Percentiles rank a stretch among this genome's conserved stretches.
These are phyloP conservation scores for Colletotrichum coccodes DNA, from an alignment of 2,329 filamentous ascomycete genomes.

Conservation along the genomic window DNA sequence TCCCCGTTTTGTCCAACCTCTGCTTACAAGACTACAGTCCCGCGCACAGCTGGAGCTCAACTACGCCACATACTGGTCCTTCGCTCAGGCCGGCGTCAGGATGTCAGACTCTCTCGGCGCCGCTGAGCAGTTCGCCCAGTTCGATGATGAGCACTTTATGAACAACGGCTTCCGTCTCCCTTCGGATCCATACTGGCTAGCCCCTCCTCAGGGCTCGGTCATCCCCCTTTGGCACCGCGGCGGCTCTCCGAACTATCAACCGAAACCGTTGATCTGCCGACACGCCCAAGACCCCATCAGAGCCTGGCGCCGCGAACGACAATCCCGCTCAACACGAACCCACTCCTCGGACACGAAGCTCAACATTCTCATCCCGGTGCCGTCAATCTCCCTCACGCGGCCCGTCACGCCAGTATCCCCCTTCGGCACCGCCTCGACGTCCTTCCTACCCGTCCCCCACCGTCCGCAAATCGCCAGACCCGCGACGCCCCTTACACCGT, in stretches of 20 bases:
- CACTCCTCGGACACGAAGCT: constrained; percentile 8
- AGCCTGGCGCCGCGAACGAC: constrained; percentile 23
- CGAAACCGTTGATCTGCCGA: constrained; percentile 29
- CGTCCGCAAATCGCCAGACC: constrained; percentile 12
- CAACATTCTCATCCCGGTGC: constrained; percentile 27
- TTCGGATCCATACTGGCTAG: constrained; percentile 30
- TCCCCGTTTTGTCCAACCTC: neutral
- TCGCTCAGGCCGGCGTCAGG: constrained; percentile 27
- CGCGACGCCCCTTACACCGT: constrained; percentile 25
- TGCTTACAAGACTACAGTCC: constrained; percentile 16
- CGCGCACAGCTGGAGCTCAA: constrained; percentile 32
- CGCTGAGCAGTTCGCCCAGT: constrained; percentile 28
- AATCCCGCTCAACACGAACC: neutral
- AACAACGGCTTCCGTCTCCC: constrained; percentile 31
- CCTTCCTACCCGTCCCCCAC: constrained; percentile 16
- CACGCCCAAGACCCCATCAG: constrained; percentile 28
- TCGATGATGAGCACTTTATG: constrained; percentile 32
- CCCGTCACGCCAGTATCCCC: constrained; percentile 26
- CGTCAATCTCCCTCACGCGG: constrained; percentile 26
- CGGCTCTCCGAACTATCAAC: constrained; percentile 30
- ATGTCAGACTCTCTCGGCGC: constrained; percentile 32
- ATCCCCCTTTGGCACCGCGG: constrained; percentile 30
- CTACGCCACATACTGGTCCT: constrained; percentile 30
- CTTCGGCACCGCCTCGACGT: constrained; percentile 12
- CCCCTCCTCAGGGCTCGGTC: constrained; percentile 29